These are phyloP conservation scores for Lactarius vividus DNA, from an alignment of 768 basidiomycete species.

Conservation along the genomic window DNA sequence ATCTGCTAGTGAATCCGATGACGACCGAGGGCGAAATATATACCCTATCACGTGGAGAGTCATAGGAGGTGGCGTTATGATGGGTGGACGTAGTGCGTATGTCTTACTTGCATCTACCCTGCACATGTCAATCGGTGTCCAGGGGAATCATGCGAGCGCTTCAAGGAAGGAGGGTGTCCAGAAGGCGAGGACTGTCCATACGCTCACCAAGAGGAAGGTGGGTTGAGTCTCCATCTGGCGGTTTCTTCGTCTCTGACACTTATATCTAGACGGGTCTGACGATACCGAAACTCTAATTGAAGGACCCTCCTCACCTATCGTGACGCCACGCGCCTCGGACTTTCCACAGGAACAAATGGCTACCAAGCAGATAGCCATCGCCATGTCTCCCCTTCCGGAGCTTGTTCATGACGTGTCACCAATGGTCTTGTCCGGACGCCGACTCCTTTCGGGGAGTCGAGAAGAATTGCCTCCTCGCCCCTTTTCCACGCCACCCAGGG, in stretches of 20 bases:
- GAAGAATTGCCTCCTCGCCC: constrained; percentile 22
- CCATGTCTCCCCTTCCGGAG: neutral
- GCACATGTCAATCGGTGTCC: neutral
- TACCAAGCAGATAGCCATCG: neutral
- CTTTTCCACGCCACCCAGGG: constrained; percentile 24
- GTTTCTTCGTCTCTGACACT: neutral
- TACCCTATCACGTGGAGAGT: constrained; percentile 74
- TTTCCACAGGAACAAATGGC: constrained; percentile 7
- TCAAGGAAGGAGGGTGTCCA: constrained; percentile 31
- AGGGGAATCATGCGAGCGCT: constrained; percentile 33
- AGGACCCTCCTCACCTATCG: neutral
- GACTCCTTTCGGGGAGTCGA: neutral
- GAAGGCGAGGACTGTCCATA: constrained; percentile 33
- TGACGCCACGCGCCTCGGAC: constrained; percentile 18
- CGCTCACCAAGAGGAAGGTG: constrained; percentile 29
- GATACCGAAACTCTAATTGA: constrained; percentile 7
- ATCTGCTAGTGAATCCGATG: neutral
- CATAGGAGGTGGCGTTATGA: constrained; percentile 73
- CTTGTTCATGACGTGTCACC: constrained; percentile 11
- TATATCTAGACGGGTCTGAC: neutral
- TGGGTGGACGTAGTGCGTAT: constrained; percentile 43
- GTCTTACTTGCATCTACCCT: neutral
- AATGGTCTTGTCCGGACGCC: neutral
- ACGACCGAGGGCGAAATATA: constrained; percentile 39
- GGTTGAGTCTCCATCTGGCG: neutral